Percentiles rank a stretch among this genome's conserved stretches.
Conservation (phyloP, 108 stramenopile genomes). For the Phaeodactylum tricornutum region DNA sequence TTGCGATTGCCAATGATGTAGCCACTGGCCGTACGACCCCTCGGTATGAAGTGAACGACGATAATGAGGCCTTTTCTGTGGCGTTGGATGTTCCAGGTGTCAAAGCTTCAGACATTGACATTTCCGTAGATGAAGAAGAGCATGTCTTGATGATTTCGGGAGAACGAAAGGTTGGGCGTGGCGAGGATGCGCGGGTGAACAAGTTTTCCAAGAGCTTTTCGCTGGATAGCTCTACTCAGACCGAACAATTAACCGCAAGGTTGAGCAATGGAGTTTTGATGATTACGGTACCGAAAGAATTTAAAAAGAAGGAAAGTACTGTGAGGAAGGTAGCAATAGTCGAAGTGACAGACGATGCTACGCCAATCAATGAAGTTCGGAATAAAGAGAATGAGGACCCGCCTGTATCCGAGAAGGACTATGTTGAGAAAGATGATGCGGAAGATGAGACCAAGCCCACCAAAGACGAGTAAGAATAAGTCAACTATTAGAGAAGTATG, state of each 20-base stretch:
- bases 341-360: too few relatives aligned
- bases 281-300: constrained; percentile 26
- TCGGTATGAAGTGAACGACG: constrained; percentile 41
- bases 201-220: constrained; percentile 4
- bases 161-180: neutral
- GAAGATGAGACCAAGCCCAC: too few relatives aligned
- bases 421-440: too few relatives aligned
- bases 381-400: too few relatives aligned
- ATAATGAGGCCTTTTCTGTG: constrained; percentile 40
- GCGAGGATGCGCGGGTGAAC: neutral
- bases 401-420: too few relatives aligned
- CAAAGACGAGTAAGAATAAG: too few relatives aligned
- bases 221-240: neutral
- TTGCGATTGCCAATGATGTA: neutral
- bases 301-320: too few relatives aligned
- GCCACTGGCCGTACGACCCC: too few relatives aligned
- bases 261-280: constrained; percentile 26
- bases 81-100: constrained; percentile 48
- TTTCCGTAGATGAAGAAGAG: constrained; percentile 29
- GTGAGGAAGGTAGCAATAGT: too few relatives aligned
- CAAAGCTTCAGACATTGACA: constrained; percentile 27
- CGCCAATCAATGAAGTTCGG: too few relatives aligned
- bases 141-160: neutral
- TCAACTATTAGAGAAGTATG: too few relatives aligned
- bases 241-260: constrained; percentile 17